These are phyloP conservation scores for Colletotrichum brevisporum DNA, from an alignment of 2,329 filamentous ascomycete genomes.

Conservation along the genomic window DNA sequence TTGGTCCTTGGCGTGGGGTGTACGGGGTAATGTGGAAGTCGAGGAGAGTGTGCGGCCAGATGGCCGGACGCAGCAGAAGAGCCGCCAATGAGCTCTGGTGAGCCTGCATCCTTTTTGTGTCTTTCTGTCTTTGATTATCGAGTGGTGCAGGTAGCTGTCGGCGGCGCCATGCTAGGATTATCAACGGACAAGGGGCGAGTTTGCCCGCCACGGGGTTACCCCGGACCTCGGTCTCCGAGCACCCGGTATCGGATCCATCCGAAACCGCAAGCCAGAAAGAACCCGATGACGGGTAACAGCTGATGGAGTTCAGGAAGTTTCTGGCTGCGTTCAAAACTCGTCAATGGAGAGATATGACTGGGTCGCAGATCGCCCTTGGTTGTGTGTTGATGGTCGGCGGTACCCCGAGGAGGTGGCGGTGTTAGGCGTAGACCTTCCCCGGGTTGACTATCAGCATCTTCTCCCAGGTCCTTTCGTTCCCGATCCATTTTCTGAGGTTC, in stretches of 20 bases:
- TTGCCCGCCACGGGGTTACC: slow-evolving; percentile 6
- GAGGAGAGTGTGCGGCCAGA: too few relatives aligned
- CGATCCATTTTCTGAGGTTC: slow-evolving; percentile 14
- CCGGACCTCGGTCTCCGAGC: slow-evolving; percentile 7
- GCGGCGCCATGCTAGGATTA: not conserved
- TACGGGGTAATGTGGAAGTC: not conserved
- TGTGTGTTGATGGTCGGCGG: too few relatives aligned
- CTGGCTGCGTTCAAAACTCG: too few relatives aligned
- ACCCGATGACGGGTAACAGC: not conserved
- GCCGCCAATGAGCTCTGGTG: too few relatives aligned
- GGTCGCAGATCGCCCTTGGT: too few relatives aligned
- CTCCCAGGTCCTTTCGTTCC: not conserved
- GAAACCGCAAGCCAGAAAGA: not conserved
- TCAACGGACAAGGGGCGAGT: not conserved
- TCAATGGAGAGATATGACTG: too few relatives aligned
- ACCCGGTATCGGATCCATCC: slow-evolving; percentile 7
- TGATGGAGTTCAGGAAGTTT: not conserved
- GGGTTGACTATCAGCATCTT: slow-evolving; percentile 9
- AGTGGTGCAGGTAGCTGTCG: too few relatives aligned
- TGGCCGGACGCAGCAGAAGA: too few relatives aligned
- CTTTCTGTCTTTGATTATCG: not conserved
- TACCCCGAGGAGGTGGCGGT: too few relatives aligned
- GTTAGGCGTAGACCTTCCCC: not conserved
- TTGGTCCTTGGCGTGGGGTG: too few relatives aligned
- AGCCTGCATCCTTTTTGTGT: slow-evolving; percentile 2